Evolutionary conservation across 1,284 basidiomycete genomes (phyloP).

Genomic region (Singerocomus inundabilis): DNA sequence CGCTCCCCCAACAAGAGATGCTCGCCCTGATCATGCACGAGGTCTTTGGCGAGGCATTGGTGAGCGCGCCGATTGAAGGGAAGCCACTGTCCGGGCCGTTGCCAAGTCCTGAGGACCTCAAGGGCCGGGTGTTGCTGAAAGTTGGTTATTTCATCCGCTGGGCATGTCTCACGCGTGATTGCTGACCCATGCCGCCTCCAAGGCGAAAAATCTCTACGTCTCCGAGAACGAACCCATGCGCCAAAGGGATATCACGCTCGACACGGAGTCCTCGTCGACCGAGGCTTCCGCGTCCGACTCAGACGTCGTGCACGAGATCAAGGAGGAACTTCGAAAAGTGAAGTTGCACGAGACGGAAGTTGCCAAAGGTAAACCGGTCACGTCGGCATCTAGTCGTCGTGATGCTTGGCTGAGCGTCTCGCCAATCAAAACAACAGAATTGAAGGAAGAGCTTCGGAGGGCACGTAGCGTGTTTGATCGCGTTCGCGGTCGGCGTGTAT

Average conservation of each 20-base stretch:
- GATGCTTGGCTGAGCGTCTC: conserved; percentile 16
- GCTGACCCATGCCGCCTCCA: conserved; percentile 7
- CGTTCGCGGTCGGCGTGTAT: conserved; percentile 30
- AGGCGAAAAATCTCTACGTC: conserved; percentile 66
- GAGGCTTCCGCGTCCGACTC: conserved; percentile 47
- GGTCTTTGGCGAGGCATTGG: conserved; percentile 76
- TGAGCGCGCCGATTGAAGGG: conserved; percentile 58
- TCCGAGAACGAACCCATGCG: conserved; percentile 40
- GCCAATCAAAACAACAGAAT: conserved; percentile 18
- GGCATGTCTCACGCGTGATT: background rate
- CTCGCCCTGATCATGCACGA: conserved; percentile 78
- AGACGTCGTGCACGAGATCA: conserved; percentile 29
- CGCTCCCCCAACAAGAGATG: conserved; percentile 78
- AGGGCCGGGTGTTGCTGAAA: conserved; percentile 84
- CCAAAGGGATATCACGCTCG: conserved; percentile 39
- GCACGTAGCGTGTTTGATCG: conserved; percentile 40
- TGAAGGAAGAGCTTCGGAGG: conserved; percentile 37
- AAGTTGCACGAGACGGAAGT: conserved; percentile 26
- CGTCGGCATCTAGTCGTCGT: conserved; percentile 1
- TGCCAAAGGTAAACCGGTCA: conserved; percentile 26
- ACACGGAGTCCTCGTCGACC: conserved; percentile 47
- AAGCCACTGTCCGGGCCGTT: conserved; percentile 52
- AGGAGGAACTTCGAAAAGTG: conserved; percentile 34
- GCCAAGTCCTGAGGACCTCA: conserved; percentile 88
- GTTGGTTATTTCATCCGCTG: conserved; percentile 35